A percentile compares a stretch with the other conserved stretches of the same genome.
Evolutionary conservation across 2,329 filamentous ascomycete genomes (phyloP).

Genomic region (Helotiales sp.): DNA sequence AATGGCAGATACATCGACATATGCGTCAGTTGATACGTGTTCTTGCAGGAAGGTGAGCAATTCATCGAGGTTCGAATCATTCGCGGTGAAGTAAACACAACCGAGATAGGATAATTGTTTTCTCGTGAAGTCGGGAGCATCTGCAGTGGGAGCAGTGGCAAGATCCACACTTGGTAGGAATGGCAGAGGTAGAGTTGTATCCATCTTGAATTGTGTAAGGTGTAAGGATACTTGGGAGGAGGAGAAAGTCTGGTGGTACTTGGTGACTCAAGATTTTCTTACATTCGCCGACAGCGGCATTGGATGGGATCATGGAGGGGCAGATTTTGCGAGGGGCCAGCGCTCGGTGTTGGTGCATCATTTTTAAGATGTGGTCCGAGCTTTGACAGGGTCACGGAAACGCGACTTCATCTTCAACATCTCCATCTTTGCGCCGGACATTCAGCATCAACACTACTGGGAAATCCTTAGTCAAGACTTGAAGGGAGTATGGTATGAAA

Average conservation of each 20-base stretch:
- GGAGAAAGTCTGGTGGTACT: conserved; percentile 7
- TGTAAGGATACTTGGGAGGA: neutral
- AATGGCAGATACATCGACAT: conserved; percentile 75
- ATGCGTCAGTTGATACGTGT: conserved; percentile 59
- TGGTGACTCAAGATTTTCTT: conserved; percentile 14
- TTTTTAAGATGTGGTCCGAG: conserved; percentile 23
- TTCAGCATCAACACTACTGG: neutral
- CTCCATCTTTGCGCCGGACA: conserved; percentile 12
- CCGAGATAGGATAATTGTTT: conserved; percentile 61
- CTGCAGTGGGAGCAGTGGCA: conserved; percentile 46
- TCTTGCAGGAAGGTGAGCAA: conserved; percentile 45
- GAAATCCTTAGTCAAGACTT: neutral
- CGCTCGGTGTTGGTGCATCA: neutral
- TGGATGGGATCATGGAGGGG: conserved; percentile 24
- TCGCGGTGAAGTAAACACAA: conserved; percentile 57
- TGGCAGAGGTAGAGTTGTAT: conserved; percentile 63
- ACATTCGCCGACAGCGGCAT: conserved; percentile 14
- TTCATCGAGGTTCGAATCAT: conserved; percentile 29
- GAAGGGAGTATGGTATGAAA: neutral
- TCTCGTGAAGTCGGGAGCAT: conserved; percentile 54
- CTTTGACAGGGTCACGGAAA: neutral
- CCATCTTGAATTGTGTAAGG: conserved; percentile 46
- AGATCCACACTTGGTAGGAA: conserved; percentile 60
- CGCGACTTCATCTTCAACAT: neutral
- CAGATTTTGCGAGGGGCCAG: conserved; percentile 4